A percentile compares a stretch with the other conserved stretches of the same genome.
phyloP scores from a whole-genome alignment of 352 stramenopile genomes.

The Phytophthora multivora region DNA sequence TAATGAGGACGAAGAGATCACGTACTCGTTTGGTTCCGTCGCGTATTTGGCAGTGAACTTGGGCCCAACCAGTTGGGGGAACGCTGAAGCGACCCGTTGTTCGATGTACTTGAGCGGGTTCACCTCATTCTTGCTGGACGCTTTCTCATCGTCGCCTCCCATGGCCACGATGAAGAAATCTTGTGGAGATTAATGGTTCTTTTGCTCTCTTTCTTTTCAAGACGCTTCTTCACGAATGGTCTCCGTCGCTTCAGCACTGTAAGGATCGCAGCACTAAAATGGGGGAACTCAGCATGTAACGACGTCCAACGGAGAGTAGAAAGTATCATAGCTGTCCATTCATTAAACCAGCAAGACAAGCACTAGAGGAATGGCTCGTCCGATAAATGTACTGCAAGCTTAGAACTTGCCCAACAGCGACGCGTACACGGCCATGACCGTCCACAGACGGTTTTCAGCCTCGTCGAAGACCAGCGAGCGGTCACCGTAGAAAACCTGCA shows the following conservation, averaged over 20 bases:
- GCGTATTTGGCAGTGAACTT: constrained; percentile 88
- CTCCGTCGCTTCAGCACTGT: constrained; percentile 21
- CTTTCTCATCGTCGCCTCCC: constrained; percentile 49
- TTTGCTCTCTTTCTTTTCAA: background rate
- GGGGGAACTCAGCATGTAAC: constrained; percentile 9
- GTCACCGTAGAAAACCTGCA: constrained; percentile 94
- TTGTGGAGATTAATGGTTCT: background rate
- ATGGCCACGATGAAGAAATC: constrained; percentile 28
- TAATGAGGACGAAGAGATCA: background rate
- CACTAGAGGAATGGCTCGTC: background rate
- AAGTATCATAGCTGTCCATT: constrained; percentile 22
- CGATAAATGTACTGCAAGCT: constrained; percentile 2
- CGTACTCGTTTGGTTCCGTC: constrained; percentile 81
- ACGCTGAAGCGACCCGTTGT: constrained; percentile 75
- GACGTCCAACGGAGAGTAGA: constrained; percentile 3
- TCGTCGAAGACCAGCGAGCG: constrained; percentile 97
- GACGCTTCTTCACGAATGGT: constrained; percentile 9
- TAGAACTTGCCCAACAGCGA: constrained; percentile 50
- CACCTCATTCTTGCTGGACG: constrained; percentile 62
- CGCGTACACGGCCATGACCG: constrained; percentile 96
- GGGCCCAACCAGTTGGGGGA: constrained; percentile 53
- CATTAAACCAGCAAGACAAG: constrained; percentile 16
- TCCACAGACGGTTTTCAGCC: constrained; percentile 99
- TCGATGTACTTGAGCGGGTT: constrained; percentile 85
- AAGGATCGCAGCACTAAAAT: constrained; percentile 23